A percentile compares a stretch with the other conserved stretches of the same genome.
Conservation (phyloP, 2,329 filamentous ascomycete species). For the Hypoxylon sp. region DNA sequence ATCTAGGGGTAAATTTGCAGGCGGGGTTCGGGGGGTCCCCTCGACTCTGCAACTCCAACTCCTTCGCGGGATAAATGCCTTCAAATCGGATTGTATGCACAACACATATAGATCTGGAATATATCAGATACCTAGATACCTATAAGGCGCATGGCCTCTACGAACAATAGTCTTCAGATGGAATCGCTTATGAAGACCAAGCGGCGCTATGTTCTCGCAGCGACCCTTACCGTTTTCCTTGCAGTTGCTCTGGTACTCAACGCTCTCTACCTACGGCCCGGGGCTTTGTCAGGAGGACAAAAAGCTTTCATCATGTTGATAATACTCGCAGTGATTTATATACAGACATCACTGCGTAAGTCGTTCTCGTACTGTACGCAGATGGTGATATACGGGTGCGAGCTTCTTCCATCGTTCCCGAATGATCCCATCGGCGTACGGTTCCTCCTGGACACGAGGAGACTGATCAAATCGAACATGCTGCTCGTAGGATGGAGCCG, state of each 20-base stretch:
- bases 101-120: background rate
- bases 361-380: constrained; percentile 41
- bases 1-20: background rate
- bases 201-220: constrained; percentile 42
- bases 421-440: constrained; percentile 48
- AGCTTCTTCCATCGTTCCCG: constrained; percentile 43
- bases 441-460: constrained; percentile 46
- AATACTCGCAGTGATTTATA: constrained; percentile 32
- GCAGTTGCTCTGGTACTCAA: constrained; percentile 32
- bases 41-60: background rate
- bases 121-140: background rate
- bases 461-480: constrained; percentile 32
- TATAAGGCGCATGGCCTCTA: constrained; percentile 21
- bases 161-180: constrained; percentile 14
- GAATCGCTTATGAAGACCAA: constrained; percentile 39
- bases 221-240: constrained; percentile 13
- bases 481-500: constrained; percentile 42
- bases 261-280: constrained; percentile 31
- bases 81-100: background rate
- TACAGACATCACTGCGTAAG: constrained; percentile 41
- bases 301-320: constrained; percentile 33
- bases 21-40: background rate
- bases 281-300: constrained; percentile 4
- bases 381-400: constrained; percentile 43
- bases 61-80: background rate